Evolutionary conservation across 2,329 filamentous ascomycete genomes (phyloP).

Genomic region (Sphaerulina musiva): DNA sequence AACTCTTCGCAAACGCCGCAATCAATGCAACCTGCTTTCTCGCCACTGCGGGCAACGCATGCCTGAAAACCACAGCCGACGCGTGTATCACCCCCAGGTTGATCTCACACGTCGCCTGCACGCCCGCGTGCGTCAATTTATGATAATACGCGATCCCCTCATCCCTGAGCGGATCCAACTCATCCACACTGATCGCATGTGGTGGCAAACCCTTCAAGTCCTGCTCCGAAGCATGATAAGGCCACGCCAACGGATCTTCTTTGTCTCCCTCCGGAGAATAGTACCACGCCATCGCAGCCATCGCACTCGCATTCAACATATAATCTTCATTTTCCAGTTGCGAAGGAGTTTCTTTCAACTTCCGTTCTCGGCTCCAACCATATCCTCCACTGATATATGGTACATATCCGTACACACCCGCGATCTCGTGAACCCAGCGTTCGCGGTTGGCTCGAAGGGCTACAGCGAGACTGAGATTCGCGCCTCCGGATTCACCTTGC

Average conservation of each 20-base stretch:
- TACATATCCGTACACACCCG: conserved; percentile 24
- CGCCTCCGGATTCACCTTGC: conserved; percentile 32
- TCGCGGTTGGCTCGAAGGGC: conserved; percentile 28
- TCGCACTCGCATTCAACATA: conserved; percentile 15
- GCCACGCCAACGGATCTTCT: conserved; percentile 30
- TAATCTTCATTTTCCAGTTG: conserved; percentile 29
- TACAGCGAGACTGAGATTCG: conserved; percentile 27
- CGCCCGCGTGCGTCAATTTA: conserved; percentile 27
- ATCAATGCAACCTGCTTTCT: conserved; percentile 19
- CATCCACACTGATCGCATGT: conserved; percentile 26
- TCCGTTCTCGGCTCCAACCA: conserved; percentile 13
- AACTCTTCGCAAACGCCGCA: conserved; percentile 19
- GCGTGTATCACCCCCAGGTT: conserved; percentile 28
- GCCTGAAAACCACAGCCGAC: conserved; percentile 21
- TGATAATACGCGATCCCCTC: conserved; percentile 27
- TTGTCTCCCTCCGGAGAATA: conserved; percentile 11
- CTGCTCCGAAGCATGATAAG: conserved; percentile 26
- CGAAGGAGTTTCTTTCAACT: conserved; percentile 18
- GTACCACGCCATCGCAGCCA: conserved; percentile 13
- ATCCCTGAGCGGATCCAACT: conserved; percentile 30
- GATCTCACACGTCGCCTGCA: conserved; percentile 22
- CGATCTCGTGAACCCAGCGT: conserved; percentile 25
- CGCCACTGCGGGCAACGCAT: conserved; percentile 25
- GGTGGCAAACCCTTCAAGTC: conserved; percentile 29
- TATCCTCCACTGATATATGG: conserved; percentile 24